Percentiles rank a stretch among this genome's conserved stretches.
Conservation (phyloP, 2,329 filamentous ascomycete genomes). For the Trichoderma sp. region DNA sequence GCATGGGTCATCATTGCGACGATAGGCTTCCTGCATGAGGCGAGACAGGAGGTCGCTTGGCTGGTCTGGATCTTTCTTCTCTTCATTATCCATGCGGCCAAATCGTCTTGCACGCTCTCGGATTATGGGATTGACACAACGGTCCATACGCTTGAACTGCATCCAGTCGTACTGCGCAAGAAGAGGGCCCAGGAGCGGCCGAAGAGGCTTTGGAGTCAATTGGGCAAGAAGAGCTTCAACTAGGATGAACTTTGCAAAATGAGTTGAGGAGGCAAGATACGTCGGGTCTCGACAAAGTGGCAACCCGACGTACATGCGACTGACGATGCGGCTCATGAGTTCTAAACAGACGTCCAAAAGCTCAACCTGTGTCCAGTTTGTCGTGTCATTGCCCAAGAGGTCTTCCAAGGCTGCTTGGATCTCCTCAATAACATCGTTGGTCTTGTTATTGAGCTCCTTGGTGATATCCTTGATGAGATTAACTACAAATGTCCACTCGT, state of each 20-base stretch:
- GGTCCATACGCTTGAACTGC: constrained; percentile 4
- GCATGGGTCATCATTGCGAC: not conserved
- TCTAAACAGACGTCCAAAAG: not conserved
- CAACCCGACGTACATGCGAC: not conserved
- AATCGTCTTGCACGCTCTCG: not conserved
- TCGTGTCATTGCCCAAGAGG: not conserved
- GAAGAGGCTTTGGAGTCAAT: not conserved
- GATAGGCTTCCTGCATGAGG: not conserved
- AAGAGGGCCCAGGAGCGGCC: not conserved
- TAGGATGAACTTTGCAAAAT: constrained; percentile 6
- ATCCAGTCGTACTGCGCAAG: constrained; percentile 3
- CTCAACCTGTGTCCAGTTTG: not conserved
- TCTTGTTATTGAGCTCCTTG: not conserved
- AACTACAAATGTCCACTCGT: not conserved
- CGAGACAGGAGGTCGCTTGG: not conserved
- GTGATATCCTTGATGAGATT: not conserved
- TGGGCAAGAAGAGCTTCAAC: not conserved
- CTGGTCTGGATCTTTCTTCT: not conserved
- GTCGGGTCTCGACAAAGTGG: not conserved
- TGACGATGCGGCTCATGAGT: constrained; percentile 1
- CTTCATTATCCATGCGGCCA: not conserved
- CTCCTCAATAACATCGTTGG: not conserved
- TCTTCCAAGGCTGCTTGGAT: not conserved
- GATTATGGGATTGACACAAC: not conserved
- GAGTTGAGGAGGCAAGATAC: not conserved